Base-by-base conservation (phyloP, 2,329 filamentous ascomycete genomes). In the Blastomyces parvus region DNA sequence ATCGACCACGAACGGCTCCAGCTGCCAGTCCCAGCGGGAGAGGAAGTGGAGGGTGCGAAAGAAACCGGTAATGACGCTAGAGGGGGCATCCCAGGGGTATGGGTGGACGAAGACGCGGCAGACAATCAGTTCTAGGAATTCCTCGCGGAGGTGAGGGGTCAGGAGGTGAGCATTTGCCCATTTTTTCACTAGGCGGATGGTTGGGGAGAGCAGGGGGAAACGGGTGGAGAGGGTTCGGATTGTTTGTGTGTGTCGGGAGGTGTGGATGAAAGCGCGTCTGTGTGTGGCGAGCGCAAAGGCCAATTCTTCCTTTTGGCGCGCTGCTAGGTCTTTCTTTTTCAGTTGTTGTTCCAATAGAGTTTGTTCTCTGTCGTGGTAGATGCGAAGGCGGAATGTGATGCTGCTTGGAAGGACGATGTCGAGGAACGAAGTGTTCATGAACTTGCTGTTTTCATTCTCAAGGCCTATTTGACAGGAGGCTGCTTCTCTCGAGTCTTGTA, bases 81-180 rank as follows among this genome's bases (percentile, higher is more conserved):
- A 88, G 0, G 95, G 93, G 0, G 83, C 79, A 46, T 83, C 78
- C 88, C 90, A 97, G 0, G 94, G 91, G 67, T 89, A 86, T 0
- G 91, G 89, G 59, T 88, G 85, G 9, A 94, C 79, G 77, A 97
- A 99, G 19, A 86, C 85, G 60, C 87, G 86, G 2, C 89, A 82
- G 14, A 87, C 89, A 59, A 97, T 78, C 19, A 99, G 83, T 77
- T 99, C 94, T 64, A 97, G 83, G 56, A 96, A 79, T 73, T 96
- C 91, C 42, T 90, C 86, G 38, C 83, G 81, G 68, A 97, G 82
- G 73, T 97, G 89, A 17, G 82, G 82, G 3, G 84, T 80, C 9
- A 99, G 84, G 68, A 95, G 87, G 74, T 99, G 94, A 1, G 84
- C 83, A 67, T 85, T 83, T 74, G 96, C 94, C 94, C 94, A 99